These are phyloP conservation scores for Thalassiosira gravida DNA, from an alignment of 352 stramenopile species.

Conservation along the genomic window DNA sequence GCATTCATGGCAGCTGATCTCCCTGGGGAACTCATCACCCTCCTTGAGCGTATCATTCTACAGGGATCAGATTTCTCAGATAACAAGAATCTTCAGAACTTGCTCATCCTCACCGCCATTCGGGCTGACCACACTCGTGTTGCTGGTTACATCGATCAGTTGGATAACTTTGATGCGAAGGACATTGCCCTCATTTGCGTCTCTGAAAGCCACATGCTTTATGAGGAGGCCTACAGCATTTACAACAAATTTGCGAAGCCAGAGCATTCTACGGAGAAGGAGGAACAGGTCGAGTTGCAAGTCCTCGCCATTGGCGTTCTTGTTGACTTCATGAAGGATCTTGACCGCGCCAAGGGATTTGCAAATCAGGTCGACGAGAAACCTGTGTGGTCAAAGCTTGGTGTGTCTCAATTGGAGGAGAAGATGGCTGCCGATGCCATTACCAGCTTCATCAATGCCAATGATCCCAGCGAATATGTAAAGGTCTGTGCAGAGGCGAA, in stretches of 20 bases:
- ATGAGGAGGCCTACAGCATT: conserved; percentile 99
- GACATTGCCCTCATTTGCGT: conserved; percentile 99
- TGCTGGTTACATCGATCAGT: conserved; percentile 99
- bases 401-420: conserved; percentile 96
- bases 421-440: conserved; percentile 92
- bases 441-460: conserved; percentile 98
- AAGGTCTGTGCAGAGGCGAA: conserved; percentile 97
- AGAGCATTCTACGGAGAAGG: conserved; percentile 84
- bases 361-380: conserved; percentile 97
- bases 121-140: conserved; percentile 97
- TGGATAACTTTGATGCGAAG: conserved; percentile 99
- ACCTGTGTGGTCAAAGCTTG: conserved; percentile 98
- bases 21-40: conserved; percentile 97
- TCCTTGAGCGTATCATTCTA: conserved; percentile 99
- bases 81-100: conserved; percentile 99
- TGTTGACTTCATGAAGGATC: conserved; percentile 93
- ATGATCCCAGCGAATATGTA: conserved; percentile 96
- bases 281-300: conserved; percentile 93
- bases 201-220: conserved; percentile 96
- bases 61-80: conserved; percentile 99
- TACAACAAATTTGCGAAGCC: conserved; percentile 97
- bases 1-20: conserved; percentile 99
- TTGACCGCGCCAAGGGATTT: conserved; percentile 98
- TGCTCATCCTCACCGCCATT: conserved; percentile 99
- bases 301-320: conserved; percentile 87